Conservation (phyloP, 768 basidiomycete genomes). For the Dioszegia crocea region DNA sequence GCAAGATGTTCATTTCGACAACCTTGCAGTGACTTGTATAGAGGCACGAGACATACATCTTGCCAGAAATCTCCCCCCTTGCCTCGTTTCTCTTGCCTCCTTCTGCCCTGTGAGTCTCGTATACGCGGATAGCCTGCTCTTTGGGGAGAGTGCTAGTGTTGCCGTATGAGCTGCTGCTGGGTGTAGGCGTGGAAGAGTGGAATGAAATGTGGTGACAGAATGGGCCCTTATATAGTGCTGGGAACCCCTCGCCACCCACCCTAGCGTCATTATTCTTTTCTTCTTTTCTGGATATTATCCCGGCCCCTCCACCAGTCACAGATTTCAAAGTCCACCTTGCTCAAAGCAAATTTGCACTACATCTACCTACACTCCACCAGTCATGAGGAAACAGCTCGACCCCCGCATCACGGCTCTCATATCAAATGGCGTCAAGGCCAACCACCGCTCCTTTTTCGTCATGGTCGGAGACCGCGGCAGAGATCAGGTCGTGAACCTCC, state of each 20-base stretch:
- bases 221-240: too few species aligned
- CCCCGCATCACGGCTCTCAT: conserved; percentile 88
- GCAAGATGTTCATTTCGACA: conserved; percentile 4
- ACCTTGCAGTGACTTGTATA: background rate
- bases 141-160: too few species aligned
- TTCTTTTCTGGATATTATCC: background rate
- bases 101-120: background rate
- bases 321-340: background rate
- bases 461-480: conserved; percentile 90
- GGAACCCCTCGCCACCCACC: too few species aligned
- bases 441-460: conserved; percentile 91
- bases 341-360: background rate
- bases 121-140: background rate
- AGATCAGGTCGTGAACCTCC: conserved; percentile 87
- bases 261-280: background rate
- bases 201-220: background rate
- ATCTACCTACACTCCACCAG: background rate
- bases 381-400: conserved; percentile 62
- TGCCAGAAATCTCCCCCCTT: background rate
- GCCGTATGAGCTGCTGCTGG: background rate
- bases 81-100: background rate
- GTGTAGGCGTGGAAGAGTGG: background rate
- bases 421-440: conserved; percentile 85
- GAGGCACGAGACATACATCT: conserved; percentile 25
- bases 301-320: background rate